A percentile compares a stretch with the other conserved stretches of the same genome.
phyloP scores from a whole-genome alignment of 2,329 filamentous ascomycete genomes.

The Aspergillus aculeatus region DNA sequence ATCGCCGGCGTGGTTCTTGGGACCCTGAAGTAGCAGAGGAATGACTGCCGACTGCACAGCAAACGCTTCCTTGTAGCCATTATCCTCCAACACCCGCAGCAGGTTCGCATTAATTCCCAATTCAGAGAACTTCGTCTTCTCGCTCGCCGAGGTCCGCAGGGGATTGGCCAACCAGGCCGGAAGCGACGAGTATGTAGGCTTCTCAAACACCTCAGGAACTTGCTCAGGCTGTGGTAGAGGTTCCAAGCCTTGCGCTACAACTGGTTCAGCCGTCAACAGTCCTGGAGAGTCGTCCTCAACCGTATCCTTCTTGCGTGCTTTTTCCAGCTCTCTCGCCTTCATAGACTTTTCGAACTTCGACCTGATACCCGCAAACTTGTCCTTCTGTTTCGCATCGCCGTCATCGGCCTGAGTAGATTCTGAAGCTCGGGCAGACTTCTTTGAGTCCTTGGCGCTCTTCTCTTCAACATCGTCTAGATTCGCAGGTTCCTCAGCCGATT shows the following conservation, averaged over 20 bases:
- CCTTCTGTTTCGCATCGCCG: conserved; percentile 21
- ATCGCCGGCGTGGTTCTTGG: conserved; percentile 66
- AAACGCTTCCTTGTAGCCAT: conserved; percentile 69
- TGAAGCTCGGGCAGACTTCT: not conserved
- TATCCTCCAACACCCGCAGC: conserved; percentile 62
- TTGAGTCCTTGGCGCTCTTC: not conserved
- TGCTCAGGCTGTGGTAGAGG: conserved; percentile 73
- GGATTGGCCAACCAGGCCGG: conserved; percentile 79
- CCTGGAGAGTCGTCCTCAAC: conserved; percentile 10
- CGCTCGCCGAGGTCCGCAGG: conserved; percentile 63
- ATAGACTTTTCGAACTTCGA: conserved; percentile 42
- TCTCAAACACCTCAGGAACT: conserved; percentile 55
- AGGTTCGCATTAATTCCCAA: conserved; percentile 64
- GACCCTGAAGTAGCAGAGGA: conserved; percentile 70
- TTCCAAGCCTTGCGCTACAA: conserved; percentile 60
- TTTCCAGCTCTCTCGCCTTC: conserved; percentile 21
- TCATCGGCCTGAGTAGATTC: conserved; percentile 24
- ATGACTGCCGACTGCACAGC: conserved; percentile 78
- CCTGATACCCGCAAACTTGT: conserved; percentile 37
- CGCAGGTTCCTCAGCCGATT: conserved; percentile 22
- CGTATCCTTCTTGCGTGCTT: conserved; percentile 14
- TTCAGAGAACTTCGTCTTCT: conserved; percentile 60
- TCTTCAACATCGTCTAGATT: conserved; percentile 23
- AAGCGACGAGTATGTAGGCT: conserved; percentile 72
- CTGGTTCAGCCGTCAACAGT: conserved; percentile 26